Conservation (phyloP, 306 rosid species). For the Cyamopsis tetragonoloba region DNA sequence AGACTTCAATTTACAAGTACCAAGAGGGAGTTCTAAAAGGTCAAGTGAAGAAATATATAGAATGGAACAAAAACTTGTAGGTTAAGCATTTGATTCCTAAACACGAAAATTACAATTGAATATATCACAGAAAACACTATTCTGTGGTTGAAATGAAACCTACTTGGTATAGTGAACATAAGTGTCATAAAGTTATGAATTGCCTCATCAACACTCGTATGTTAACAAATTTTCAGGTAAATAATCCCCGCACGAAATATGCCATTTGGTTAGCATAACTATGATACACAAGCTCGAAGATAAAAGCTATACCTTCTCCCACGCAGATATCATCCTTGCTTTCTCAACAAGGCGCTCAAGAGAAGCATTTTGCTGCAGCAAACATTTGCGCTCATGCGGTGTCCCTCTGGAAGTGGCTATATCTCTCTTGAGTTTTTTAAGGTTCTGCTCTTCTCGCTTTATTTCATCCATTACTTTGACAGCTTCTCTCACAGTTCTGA, state of each 20-base stretch:
- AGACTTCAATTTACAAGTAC: background rate
- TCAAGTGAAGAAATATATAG: background rate
- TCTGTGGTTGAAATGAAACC: background rate
- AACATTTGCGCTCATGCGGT: conserved; percentile 52
- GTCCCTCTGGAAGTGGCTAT: conserved; percentile 56
- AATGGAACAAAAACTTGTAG: background rate
- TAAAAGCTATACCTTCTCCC: conserved; percentile 59
- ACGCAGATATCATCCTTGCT: conserved; percentile 50
- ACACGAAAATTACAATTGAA: background rate
- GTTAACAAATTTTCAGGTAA: background rate
- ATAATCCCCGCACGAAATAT: background rate
- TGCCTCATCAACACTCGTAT: background rate
- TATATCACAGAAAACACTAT: background rate
- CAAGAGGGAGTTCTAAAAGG: background rate
- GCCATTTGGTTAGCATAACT: background rate
- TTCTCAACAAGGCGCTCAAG: conserved; percentile 68
- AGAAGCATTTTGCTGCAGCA: conserved; percentile 45
- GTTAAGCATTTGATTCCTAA: background rate
- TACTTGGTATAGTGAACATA: background rate
- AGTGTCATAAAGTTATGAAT: background rate
- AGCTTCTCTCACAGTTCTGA: conserved; percentile 47
- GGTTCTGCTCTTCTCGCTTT: conserved; percentile 66
- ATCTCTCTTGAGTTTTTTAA: conserved; percentile 68
- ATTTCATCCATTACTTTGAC: conserved; percentile 50
- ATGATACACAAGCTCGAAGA: background rate